These are phyloP conservation scores for Castanopsis chinensis DNA, from an alignment of 306 rosid species.

Conservation along the genomic window DNA sequence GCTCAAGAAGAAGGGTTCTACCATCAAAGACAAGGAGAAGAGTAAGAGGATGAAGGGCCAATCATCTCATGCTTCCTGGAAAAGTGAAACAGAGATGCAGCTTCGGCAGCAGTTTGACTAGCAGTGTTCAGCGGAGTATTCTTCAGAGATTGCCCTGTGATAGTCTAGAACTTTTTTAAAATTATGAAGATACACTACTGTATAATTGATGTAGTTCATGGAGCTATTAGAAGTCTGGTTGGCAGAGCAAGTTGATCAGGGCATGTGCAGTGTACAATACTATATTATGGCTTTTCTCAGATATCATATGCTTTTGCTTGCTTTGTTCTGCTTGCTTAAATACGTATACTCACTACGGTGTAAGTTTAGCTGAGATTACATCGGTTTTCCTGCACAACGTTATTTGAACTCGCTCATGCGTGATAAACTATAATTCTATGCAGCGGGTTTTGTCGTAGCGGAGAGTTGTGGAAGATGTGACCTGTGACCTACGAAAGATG, in stretches of 20 bases:
- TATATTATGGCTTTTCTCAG: not conserved
- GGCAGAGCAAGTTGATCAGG: not conserved
- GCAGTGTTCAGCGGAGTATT: constrained; percentile 4
- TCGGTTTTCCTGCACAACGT: not conserved
- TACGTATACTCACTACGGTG: not conserved
- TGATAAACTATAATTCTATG: not conserved
- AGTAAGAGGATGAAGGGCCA: constrained; percentile 89
- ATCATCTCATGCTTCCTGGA: constrained; percentile 95
- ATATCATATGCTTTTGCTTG: not conserved
- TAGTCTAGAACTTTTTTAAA: constrained; percentile 20
- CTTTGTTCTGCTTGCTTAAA: not conserved
- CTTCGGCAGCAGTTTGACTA: constrained; percentile 90
- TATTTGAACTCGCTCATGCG: not conserved
- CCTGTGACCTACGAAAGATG: too few species aligned
- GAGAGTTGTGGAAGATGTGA: too few species aligned
- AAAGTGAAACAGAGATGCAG: constrained; percentile 96
- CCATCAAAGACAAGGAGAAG: constrained; percentile 89
- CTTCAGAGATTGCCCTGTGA: not conserved
- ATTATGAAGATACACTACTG: constrained; percentile 10
- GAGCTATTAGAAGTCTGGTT: not conserved
- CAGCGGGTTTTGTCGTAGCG: not conserved
- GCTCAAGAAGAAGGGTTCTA: constrained; percentile 82
- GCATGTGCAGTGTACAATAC: not conserved
- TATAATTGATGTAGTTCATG: not conserved
- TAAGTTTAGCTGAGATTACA: not conserved